phyloP scores from a whole-genome alignment of 306 rosid genomes.

The Prinsepia uniflora region DNA sequence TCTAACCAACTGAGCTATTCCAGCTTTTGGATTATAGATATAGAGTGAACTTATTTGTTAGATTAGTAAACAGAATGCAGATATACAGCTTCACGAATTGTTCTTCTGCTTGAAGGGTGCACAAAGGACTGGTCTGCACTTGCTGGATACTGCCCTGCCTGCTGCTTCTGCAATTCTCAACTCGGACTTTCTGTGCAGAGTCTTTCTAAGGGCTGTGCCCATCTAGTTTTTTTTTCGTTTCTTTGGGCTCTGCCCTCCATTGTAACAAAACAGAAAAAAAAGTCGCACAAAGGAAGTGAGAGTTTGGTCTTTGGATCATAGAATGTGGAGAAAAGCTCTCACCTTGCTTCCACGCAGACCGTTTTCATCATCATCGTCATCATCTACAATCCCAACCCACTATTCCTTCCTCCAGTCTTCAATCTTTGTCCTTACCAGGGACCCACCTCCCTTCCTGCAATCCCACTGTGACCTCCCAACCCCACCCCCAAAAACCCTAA shows the following conservation, averaged over 20 bases:
- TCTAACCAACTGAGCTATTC: constrained; percentile 49
- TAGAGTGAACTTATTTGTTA: accelerated
- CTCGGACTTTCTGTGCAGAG: too few relatives aligned
- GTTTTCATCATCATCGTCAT: constrained; percentile 49
- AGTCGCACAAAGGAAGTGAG: background rate
- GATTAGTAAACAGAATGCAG: background rate
- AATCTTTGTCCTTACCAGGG: constrained; percentile 50
- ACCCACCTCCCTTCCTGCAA: constrained; percentile 26
- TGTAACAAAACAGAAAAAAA: too few relatives aligned
- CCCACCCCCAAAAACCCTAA: constrained; percentile 37
- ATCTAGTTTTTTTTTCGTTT: too few relatives aligned
- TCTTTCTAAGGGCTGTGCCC: too few relatives aligned
- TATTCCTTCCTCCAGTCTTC: constrained; percentile 90
- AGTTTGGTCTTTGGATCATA: constrained; percentile 8
- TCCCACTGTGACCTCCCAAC: constrained; percentile 32
- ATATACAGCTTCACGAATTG: accelerated
- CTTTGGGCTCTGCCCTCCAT: too few relatives aligned
- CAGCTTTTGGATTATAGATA: background rate
- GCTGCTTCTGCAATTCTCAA: too few relatives aligned
- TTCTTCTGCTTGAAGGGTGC: too few relatives aligned
- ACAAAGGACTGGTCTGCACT: background rate
- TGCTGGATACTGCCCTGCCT: too few relatives aligned
- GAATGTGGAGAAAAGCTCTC: constrained; percentile 44
- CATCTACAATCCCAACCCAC: constrained; percentile 51
- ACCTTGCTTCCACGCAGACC: constrained; percentile 32